Conservation (phyloP, 176 grass and related monocot genomes). For the Eragrostis nindensis region DNA sequence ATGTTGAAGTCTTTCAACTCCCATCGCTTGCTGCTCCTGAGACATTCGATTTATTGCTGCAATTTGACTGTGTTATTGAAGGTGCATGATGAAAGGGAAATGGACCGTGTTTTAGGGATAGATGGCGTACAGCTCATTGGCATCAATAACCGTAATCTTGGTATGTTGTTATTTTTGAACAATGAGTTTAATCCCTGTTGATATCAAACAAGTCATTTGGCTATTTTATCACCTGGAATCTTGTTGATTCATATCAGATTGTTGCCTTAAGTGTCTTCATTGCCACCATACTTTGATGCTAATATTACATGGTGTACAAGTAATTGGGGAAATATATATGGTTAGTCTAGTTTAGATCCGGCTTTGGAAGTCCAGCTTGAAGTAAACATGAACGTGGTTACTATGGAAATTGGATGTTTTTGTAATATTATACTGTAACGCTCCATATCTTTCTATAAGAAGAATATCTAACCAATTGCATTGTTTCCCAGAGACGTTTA, state of each 20-base stretch:
- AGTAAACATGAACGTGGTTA: neutral
- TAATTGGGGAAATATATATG: neutral
- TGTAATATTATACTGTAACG: neutral
- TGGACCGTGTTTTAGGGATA: conserved; percentile 88
- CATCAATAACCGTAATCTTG: conserved; percentile 96
- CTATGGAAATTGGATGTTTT: neutral
- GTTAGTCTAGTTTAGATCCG: neutral
- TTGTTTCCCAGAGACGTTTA: conserved; percentile 83
- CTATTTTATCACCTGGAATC: conserved; percentile 22
- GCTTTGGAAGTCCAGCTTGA: neutral
- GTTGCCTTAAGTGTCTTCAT: conserved; percentile 14
- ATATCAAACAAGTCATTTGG: neutral
- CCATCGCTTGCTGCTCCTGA: neutral
- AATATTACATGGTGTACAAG: neutral
- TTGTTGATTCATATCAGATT: conserved; percentile 30
- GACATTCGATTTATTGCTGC: conserved; percentile 10
- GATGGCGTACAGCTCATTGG: conserved; percentile 86
- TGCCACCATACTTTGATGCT: neutral
- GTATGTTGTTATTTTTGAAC: conserved; percentile 50
- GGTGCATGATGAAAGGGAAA: conserved; percentile 96
- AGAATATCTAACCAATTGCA: neutral
- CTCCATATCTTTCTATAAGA: neutral
- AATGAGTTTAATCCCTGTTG: neutral
- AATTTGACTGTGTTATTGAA: conserved; percentile 49
- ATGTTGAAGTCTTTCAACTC: conserved; percentile 24